Evolutionary conservation across 257 asterid genomes (phyloP), one percentile per base, ranked within the genome.

Genomic region (Lavandula angustifolia): DNA sequence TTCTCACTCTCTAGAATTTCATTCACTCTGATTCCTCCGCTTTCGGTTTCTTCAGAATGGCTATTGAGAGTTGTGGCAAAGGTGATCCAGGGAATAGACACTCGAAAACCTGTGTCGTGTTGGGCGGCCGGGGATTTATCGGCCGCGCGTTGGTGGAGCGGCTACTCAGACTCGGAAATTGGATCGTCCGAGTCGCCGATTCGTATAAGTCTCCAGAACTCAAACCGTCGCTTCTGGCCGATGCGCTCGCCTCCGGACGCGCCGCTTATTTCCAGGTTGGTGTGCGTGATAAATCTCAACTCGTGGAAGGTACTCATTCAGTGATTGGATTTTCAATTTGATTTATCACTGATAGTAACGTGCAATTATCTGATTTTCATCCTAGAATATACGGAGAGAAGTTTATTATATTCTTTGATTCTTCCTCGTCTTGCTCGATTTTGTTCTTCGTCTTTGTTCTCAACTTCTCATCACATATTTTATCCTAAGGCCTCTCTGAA

Each of bases 121-220:
- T 91, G 70, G 96, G 97, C 14, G 97, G 96, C 58, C 78, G 95
- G 67, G 88, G 97, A 47, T 77, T 85, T 71, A 63, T 87, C 10
- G 97, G 97, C 60, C 87, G 92, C 73, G 76, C 83, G 12, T 77
- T 91, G 78, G 97, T 91, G 54, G 81, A 72, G 54, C 80, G 84
- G 86, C 87, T 91, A 64, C 76, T 91, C 82, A 75, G 60, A 70
- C 76, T 85, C 63, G 95, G 84, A 32, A 73, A 76, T 63, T 91
- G 97, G 97, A 78, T 72, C 79, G 96, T 91, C 66, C 82, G 92
- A 70, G 82, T 91, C 43, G 89, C 88, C 60, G 97, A 87, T 76
- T 79, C 85, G 9, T 32, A 71, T 42, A 74, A 64, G 51, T 60
- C 84, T 41, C 80, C 75, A 33, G 80, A 83, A 50, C 87, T 80